Evolutionary conservation across 495 filamentous ascomycete species (phyloP).

Genomic region (Penicillium arizonense): DNA sequence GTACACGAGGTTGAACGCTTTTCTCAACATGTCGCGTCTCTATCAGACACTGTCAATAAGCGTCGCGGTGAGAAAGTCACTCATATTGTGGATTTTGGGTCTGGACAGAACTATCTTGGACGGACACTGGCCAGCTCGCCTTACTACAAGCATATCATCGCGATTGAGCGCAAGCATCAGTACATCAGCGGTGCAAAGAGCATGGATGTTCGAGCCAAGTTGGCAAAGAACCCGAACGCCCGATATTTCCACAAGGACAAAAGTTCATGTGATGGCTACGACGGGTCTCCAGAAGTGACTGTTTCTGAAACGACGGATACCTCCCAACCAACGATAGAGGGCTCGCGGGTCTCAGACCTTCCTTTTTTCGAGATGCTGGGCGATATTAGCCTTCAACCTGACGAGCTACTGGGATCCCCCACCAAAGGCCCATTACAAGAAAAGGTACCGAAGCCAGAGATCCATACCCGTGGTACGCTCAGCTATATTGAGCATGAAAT

Average conservation of each 20-base stretch:
- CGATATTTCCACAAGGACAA: constrained; percentile 69
- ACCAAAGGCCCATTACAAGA: constrained; percentile 4
- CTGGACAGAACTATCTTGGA: constrained; percentile 93
- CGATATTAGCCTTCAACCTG: constrained; percentile 32
- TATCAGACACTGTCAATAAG: constrained; percentile 52
- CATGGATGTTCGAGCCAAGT: constrained; percentile 75
- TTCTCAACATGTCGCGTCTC: constrained; percentile 56
- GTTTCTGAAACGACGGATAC: constrained; percentile 28
- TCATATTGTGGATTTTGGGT: constrained; percentile 93
- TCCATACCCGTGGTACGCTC: constrained; percentile 33
- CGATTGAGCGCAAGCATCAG: constrained; percentile 80
- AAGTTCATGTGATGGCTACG: constrained; percentile 50
- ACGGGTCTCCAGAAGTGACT: constrained; percentile 23
- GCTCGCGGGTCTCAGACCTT: constrained; percentile 13
- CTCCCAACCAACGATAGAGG: neutral
- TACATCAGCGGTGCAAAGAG: constrained; percentile 82
- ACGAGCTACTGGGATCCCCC: constrained; percentile 20
- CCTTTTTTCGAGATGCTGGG: constrained; percentile 38
- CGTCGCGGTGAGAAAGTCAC: constrained; percentile 59
- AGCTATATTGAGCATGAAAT: constrained; percentile 55
- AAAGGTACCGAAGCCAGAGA: constrained; percentile 28
- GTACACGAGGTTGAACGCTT: constrained; percentile 79
- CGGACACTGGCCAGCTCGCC: constrained; percentile 80
- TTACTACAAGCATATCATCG: constrained; percentile 82
- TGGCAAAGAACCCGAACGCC: constrained; percentile 59